Percentiles rank a stretch among this genome's conserved stretches.
phyloP scores from a whole-genome alignment of 108 stramenopile species.

The Craspedostauros australis region DNA sequence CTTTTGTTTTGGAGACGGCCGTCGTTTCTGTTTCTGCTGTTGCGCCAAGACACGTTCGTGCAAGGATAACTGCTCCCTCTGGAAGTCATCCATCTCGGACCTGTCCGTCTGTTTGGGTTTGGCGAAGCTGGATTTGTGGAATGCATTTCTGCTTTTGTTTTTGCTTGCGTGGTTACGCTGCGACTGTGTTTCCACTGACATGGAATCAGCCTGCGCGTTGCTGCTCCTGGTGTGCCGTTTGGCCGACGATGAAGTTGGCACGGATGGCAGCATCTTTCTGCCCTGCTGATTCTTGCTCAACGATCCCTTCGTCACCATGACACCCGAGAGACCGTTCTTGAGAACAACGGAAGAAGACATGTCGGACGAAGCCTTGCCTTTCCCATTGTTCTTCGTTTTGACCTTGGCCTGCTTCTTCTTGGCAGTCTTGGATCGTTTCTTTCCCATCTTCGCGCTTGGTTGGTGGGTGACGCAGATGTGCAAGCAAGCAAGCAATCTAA shows the following conservation, averaged over 20 bases:
- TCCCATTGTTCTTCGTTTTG: background rate
- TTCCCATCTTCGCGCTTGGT: constrained; percentile 11
- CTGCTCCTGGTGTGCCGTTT: too few species aligned
- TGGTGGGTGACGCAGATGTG: constrained; percentile 1
- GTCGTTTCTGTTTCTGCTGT: too few species aligned
- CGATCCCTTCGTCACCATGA: constrained; percentile 8
- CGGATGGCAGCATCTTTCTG: background rate
- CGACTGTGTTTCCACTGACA: background rate
- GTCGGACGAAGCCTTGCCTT: constrained; percentile 1
- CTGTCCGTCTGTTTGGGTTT: constrained; percentile 3
- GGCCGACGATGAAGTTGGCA: too few species aligned
- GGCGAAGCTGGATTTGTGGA: background rate
- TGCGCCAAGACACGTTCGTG: constrained; percentile 16
- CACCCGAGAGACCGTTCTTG: too few species aligned
- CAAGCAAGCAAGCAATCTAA: constrained; percentile 13
- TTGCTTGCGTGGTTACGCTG: background rate
- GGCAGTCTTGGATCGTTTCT: constrained; percentile 13
- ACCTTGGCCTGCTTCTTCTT: constrained; percentile 15
- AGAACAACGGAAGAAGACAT: too few species aligned
- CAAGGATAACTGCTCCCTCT: constrained; percentile 7
- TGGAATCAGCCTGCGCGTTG: too few species aligned
- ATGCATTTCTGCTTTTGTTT: background rate
- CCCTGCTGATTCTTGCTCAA: constrained; percentile 14
- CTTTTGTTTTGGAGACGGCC: background rate
- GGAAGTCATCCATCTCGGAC: constrained; percentile 13